Conservation (phyloP, 2,329 filamentous ascomycete genomes). For the Colletotrichum karsti region DNA sequence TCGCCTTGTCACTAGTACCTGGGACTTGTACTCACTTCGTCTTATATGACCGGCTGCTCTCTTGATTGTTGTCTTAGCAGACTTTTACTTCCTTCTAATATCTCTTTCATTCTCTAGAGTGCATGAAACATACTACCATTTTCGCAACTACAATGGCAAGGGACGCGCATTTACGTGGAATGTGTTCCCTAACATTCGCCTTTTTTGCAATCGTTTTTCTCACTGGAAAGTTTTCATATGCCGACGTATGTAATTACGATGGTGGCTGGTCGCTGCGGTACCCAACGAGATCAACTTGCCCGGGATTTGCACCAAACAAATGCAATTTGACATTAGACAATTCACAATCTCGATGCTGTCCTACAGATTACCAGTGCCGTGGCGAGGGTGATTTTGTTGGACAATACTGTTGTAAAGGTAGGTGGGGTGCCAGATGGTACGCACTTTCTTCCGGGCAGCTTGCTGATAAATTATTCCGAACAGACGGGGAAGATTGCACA, state of each 20-base stretch:
- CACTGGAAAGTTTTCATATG: rapidly evolving
- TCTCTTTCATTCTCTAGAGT: neutral
- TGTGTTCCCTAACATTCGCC: neutral
- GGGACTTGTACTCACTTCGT: neutral
- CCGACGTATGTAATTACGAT: neutral
- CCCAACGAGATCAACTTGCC: neutral
- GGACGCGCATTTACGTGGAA: neutral
- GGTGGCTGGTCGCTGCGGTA: neutral
- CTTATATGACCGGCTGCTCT: too few relatives aligned
- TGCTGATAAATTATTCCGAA: too few relatives aligned
- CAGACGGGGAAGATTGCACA: too few relatives aligned
- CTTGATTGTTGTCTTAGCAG: too few relatives aligned
- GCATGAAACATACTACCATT: neutral
- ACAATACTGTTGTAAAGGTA: too few relatives aligned
- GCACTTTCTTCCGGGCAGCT: too few relatives aligned
- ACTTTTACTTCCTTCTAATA: too few relatives aligned
- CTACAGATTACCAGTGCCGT: too few relatives aligned
- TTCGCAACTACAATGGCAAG: neutral
- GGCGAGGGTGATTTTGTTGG: too few relatives aligned
- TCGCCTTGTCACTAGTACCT: neutral
- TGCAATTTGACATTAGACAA: neutral
- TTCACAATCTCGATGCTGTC: neutral
- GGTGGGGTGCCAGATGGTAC: too few relatives aligned
- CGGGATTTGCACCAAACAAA: neutral
- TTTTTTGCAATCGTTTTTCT: neutral